Evolutionary conservation across 2,329 filamentous ascomycete genomes (phyloP).

Genomic region (Fusarium sambucinum): DNA sequence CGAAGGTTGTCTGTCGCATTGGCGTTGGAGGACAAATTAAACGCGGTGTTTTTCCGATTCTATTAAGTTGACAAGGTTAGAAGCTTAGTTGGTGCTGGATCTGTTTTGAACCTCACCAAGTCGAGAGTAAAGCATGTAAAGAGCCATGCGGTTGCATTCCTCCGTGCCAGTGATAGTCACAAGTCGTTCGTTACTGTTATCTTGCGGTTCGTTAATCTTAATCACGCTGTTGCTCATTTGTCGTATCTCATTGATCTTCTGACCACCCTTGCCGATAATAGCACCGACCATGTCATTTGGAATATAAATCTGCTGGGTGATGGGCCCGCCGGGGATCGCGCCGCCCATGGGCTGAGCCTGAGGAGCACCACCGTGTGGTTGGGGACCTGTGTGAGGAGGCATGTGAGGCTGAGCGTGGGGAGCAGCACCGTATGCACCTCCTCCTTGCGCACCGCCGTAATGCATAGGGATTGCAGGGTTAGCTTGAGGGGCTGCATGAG

Average conservation of each 20-base stretch:
- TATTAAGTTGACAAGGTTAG: constrained; percentile 49
- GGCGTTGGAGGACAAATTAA: constrained; percentile 42
- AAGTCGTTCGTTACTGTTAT: constrained; percentile 97
- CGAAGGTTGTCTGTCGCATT: constrained; percentile 35
- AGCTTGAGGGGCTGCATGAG: constrained; percentile 70
- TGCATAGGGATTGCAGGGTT: constrained; percentile 76
- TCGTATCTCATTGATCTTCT: constrained; percentile 99
- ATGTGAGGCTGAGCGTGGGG: constrained; percentile 81
- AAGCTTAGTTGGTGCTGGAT: constrained; percentile 41
- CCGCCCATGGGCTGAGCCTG: constrained; percentile 81
- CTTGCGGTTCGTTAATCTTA: constrained; percentile 99
- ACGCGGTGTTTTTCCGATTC: constrained; percentile 62
- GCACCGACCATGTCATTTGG: constrained; percentile 99
- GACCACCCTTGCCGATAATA: constrained; percentile 97
- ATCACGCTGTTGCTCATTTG: constrained; percentile 98
- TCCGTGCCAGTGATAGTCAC: constrained; percentile 98
- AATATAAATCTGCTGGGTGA: constrained; percentile 99
- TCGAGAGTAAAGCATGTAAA: constrained; percentile 98
- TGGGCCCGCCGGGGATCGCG: constrained; percentile 69
- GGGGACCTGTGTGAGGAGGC: constrained; percentile 68
- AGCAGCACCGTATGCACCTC: constrained; percentile 78
- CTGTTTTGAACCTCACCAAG: constrained; percentile 74
- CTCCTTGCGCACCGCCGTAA: constrained; percentile 81
- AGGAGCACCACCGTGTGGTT: constrained; percentile 73
- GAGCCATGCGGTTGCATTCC: constrained; percentile 99